Evolutionary conservation across 495 filamentous ascomycete genomes (phyloP).

Genomic region (Viridothelium virens): DNA sequence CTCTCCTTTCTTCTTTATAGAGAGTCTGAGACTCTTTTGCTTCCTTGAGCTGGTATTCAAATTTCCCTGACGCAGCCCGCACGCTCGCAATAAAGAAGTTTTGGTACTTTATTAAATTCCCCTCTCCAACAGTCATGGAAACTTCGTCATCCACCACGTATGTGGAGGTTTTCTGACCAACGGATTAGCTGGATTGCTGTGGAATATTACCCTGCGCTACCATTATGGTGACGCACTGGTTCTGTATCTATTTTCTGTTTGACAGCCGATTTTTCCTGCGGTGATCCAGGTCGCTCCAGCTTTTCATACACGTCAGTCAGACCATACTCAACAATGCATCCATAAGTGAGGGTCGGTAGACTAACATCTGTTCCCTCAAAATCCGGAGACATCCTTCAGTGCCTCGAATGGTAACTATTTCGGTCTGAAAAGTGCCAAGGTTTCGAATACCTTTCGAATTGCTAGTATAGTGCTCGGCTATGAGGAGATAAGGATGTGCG

Average conservation of each 20-base stretch:
- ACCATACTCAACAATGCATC: neutral
- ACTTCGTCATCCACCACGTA: neutral
- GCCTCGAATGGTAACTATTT: neutral
- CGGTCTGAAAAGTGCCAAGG: neutral
- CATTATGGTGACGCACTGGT: neutral
- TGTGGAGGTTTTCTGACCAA: neutral
- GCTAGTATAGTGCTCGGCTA: neutral
- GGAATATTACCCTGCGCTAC: neutral
- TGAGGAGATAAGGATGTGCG: neutral
- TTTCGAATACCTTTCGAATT: neutral
- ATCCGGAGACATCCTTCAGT: neutral
- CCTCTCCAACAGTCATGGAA: neutral
- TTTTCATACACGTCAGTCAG: neutral
- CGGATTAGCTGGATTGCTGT: neutral
- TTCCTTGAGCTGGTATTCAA: constrained; percentile 8
- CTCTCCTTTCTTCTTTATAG: too few relatives aligned
- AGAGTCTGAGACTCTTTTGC: neutral
- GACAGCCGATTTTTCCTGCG: neutral
- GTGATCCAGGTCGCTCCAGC: neutral
- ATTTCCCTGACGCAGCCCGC: neutral
- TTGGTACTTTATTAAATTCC: neutral
- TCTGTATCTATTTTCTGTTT: neutral
- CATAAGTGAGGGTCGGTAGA: neutral
- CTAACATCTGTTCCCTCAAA: neutral
- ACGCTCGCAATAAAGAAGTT: neutral